phyloP scores from a whole-genome alignment of 441 rosid species.

The Pelargonium myrrhifolium region DNA sequence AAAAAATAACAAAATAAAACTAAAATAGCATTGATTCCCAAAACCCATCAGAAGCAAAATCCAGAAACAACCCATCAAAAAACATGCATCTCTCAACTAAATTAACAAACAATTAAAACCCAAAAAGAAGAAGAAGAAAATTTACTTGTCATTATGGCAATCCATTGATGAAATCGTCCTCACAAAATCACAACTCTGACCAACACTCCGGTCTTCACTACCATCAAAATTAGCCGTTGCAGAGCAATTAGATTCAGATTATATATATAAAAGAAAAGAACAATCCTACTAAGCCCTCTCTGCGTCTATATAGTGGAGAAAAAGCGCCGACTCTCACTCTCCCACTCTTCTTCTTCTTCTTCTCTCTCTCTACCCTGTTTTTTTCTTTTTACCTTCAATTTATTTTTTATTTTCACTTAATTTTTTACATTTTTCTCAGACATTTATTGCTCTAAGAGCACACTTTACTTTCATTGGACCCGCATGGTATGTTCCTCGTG shows the following conservation, averaged over 20 bases:
- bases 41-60: not conserved
- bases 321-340: constrained; percentile 14
- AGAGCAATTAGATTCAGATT: constrained; percentile 15
- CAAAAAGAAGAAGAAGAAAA: not conserved
- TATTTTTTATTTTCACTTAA: not conserved
- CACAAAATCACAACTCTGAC: not conserved
- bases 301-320: not conserved
- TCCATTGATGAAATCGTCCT: constrained; percentile 29
- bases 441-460: not conserved
- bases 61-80: not conserved
- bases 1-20: not conserved
- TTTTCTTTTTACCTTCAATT: not conserved
- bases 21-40: not conserved
- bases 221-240: constrained; percentile 29
- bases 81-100: constrained; percentile 23
- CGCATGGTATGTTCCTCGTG: not conserved
- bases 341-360: not conserved
- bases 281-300: not conserved
- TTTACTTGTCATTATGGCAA: constrained; percentile 34
- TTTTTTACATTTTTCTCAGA: not conserved
- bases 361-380: not conserved
- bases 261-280: not conserved
- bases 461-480: not conserved
- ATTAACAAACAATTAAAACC: constrained; percentile 6
- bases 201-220: constrained; percentile 5